A percentile compares a stretch with the other conserved stretches of the same genome.
phyloP scores from a whole-genome alignment of 306 rosid genomes.

The Fragaria ananassa region DNA sequence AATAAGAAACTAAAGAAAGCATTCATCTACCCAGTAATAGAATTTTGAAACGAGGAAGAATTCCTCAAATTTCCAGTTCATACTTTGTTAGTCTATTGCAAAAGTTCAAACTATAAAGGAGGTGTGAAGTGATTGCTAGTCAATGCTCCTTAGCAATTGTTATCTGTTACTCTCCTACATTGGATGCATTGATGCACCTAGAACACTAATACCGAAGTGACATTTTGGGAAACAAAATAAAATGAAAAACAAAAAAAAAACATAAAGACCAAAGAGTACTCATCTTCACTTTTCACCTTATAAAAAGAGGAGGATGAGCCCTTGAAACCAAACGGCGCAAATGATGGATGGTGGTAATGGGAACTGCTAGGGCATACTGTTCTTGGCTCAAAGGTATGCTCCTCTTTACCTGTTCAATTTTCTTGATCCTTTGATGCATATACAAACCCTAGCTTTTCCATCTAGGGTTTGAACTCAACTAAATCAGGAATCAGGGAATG shows the following conservation, averaged over 20 bases:
- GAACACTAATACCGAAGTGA: no score
- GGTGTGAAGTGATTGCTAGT: not conserved
- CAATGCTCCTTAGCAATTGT: not conserved
- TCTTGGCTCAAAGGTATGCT: not conserved
- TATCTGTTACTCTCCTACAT: not conserved
- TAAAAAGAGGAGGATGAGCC: not conserved
- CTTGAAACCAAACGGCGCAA: not conserved
- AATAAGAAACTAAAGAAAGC: slow-evolving; percentile 10
- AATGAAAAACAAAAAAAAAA: no score
- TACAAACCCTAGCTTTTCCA: not conserved
- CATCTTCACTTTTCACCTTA: not conserved
- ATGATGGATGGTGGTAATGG: not conserved
- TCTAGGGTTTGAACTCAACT: not conserved
- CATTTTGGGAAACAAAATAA: no score
- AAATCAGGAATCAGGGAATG: not conserved
- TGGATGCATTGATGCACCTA: no score
- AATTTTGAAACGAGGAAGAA: slow-evolving; percentile 7
- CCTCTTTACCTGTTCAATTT: not conserved
- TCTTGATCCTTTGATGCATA: not conserved
- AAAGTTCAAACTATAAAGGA: not conserved
- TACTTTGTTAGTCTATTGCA: not conserved
- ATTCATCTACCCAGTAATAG: slow-evolving; percentile 6
- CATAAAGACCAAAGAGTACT: not conserved
- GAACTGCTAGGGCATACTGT: not conserved
- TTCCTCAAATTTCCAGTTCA: not conserved